phyloP scores from a whole-genome alignment of 1,284 basidiomycete genomes.

The Cryptococcus sp. region DNA sequence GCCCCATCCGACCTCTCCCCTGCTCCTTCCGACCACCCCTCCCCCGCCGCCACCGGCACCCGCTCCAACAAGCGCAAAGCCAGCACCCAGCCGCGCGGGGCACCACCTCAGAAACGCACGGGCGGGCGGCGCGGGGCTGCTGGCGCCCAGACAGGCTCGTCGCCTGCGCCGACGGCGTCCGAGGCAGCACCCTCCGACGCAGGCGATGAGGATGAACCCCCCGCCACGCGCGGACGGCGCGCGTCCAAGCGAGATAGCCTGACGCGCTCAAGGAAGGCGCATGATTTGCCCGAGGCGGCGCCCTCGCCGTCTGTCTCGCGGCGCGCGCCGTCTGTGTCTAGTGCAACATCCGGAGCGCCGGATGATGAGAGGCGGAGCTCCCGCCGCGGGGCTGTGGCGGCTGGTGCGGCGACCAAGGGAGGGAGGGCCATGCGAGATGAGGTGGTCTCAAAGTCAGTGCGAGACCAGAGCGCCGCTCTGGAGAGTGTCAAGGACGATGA shows the following conservation, averaged over 20 bases:
- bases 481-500: conserved; percentile 32
- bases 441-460: conserved; percentile 33
- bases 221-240: conserved; percentile 22
- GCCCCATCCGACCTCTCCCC: conserved; percentile 27
- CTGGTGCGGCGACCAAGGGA: conserved; percentile 4
- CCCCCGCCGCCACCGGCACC: conserved; percentile 2
- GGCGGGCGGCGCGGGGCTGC: conserved; percentile 12
- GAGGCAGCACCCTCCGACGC: conserved; percentile 8
- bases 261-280: conserved; percentile 6
- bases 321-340: conserved; percentile 31
- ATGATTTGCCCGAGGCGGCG: conserved; percentile 21
- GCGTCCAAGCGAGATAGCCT: conserved; percentile 13
- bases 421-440: conserved; percentile 32
- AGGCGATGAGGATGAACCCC: conserved; percentile 19
- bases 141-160: not conserved
- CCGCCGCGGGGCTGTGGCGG: conserved; percentile 2
- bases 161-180: no score
- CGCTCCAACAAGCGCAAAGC: conserved; percentile 36
- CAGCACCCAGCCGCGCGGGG: conserved; percentile 17
- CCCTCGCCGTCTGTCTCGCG: conserved; percentile 26
- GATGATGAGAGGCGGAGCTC: conserved; percentile 15
- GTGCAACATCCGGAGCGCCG: conserved; percentile 28
- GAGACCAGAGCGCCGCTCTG: conserved; percentile 27
- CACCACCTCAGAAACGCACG: conserved; percentile 24
- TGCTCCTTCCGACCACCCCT: conserved; percentile 11